These are phyloP conservation scores for Penicillium parvum DNA, from an alignment of 495 filamentous ascomycete genomes.

Conservation along the genomic window DNA sequence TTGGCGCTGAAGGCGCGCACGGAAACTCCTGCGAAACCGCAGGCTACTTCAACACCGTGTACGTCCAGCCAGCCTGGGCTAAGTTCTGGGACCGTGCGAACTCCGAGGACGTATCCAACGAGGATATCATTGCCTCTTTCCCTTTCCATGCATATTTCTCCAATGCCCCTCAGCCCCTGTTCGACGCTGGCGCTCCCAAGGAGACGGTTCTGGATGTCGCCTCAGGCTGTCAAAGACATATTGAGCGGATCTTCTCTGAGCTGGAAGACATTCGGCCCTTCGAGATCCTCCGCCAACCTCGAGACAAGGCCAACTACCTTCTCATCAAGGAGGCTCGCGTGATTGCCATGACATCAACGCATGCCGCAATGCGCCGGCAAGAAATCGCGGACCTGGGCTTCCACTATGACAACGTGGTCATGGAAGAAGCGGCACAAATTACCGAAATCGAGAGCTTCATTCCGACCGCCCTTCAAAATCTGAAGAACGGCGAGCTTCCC, in stretches of 20 bases:
- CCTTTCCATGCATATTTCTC: slow-evolving; percentile 89
- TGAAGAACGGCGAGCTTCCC: slow-evolving; percentile 63
- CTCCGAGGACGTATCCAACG: slow-evolving; percentile 45
- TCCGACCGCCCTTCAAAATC: slow-evolving; percentile 80
- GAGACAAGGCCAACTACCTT: slow-evolving; percentile 93
- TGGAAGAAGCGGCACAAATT: slow-evolving; percentile 99
- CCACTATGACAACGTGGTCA: slow-evolving; percentile 94
- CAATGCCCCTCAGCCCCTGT: slow-evolving; percentile 81
- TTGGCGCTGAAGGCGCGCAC: slow-evolving; percentile 85
- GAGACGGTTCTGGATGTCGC: slow-evolving; percentile 73
- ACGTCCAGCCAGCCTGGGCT: slow-evolving; percentile 82
- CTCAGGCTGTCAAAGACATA: slow-evolving; percentile 83
- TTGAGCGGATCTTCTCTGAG: slow-evolving; percentile 87
- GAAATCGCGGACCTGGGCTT: slow-evolving; percentile 92
- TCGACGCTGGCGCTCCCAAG: slow-evolving; percentile 57
- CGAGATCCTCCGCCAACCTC: slow-evolving; percentile 80
- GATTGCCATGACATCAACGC: slow-evolving; percentile 96
- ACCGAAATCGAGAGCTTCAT: slow-evolving; percentile 98
- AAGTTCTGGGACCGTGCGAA: slow-evolving; percentile 67
- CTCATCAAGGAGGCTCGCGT: slow-evolving; percentile 92
- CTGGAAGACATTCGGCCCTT: slow-evolving; percentile 92
- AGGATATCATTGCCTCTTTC: slow-evolving; percentile 69
- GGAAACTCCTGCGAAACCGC: slow-evolving; percentile 95
- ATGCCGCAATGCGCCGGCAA: slow-evolving; percentile 93
- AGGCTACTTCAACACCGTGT: slow-evolving; percentile 91